Conservation (phyloP, 768 basidiomycete species). For the Psilocybe tampanensis region DNA sequence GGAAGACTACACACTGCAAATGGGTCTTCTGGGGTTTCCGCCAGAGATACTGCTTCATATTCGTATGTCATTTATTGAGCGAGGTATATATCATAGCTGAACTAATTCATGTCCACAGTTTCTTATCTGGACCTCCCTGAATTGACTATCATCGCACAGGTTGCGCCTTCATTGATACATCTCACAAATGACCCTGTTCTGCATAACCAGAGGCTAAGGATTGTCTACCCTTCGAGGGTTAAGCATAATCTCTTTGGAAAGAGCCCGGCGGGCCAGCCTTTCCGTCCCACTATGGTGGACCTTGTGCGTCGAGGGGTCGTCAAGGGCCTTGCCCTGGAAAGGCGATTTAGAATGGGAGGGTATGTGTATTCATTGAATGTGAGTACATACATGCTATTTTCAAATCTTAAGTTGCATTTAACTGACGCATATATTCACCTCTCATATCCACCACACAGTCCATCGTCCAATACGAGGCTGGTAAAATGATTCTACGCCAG, state of each 20-base stretch:
- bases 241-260: conserved; percentile 65
- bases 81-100: neutral
- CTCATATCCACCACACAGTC: conserved; percentile 42
- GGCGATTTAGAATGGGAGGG: conserved; percentile 64
- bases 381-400: conserved; percentile 23
- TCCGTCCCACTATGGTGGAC: conserved; percentile 68
- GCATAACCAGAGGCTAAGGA: conserved; percentile 59
- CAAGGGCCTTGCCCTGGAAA: conserved; percentile 65
- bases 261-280: conserved; percentile 52
- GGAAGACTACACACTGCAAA: neutral
- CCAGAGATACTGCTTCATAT: conserved; percentile 63
- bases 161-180: conserved; percentile 46
- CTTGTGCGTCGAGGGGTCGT: conserved; percentile 73
- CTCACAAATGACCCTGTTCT: conserved; percentile 66
- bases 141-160: conserved; percentile 52
- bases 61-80: conserved; percentile 35
- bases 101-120: conserved; percentile 38
- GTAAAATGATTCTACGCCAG: conserved; percentile 52
- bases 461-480: conserved; percentile 65
- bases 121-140: conserved; percentile 78
- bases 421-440: conserved; percentile 3
- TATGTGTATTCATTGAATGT: conserved; percentile 69
- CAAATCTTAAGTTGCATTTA: neutral
- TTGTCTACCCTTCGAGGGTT: conserved; percentile 69
- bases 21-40: conserved; percentile 44